Evolutionary conservation across 176 grass and related monocot species (phyloP), one percentile per base, ranked within the genome.

Genomic region (Canna indica): DNA sequence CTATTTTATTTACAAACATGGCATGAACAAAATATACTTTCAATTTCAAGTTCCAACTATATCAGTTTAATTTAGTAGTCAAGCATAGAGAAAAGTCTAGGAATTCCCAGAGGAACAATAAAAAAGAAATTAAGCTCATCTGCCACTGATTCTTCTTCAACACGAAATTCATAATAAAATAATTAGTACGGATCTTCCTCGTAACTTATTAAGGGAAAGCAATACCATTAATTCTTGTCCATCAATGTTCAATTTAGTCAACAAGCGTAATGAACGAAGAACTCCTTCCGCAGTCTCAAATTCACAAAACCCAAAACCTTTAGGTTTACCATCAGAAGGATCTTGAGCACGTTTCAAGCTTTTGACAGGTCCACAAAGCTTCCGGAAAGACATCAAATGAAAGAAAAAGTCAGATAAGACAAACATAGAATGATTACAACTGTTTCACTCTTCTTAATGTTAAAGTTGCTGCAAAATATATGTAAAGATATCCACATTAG

Each of bases 251-350:
- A 99, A 71, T 85, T 90, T 99, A 56, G 82, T 85, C 29, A 99
- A 90, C 73, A 99, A 84, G 36, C 95, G 82, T 24, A 91, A 80
- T 36, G 95, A 90, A 64, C 95, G 69, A 78, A 94, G 84, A 66
- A 99, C 82, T 59, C 95, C 90, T 82, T 99, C 95, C 59, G 95
- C 90, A 84, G 84, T 81, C 87, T 94, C 95, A 75, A 99, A 99
- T 82, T 94, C 95, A 68, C 90, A 99, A 90, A 93, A 99, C 11
- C 86, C 95, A 88, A 99, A 99, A 30, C 84, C 81, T 79, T 90
- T 89, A 68, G 85, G 95, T 61, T 68, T 94, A 48, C 87, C 86
- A 72, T 85, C 84, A 85, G 90, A 94, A 79, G 90, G 95, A 87
- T 99, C 87, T 78, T 90, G 86, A 6, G 89, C 90, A 67, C 95